Conservation (phyloP, 2,329 filamentous ascomycete genomes). For the Talaromyces marneffei region DNA sequence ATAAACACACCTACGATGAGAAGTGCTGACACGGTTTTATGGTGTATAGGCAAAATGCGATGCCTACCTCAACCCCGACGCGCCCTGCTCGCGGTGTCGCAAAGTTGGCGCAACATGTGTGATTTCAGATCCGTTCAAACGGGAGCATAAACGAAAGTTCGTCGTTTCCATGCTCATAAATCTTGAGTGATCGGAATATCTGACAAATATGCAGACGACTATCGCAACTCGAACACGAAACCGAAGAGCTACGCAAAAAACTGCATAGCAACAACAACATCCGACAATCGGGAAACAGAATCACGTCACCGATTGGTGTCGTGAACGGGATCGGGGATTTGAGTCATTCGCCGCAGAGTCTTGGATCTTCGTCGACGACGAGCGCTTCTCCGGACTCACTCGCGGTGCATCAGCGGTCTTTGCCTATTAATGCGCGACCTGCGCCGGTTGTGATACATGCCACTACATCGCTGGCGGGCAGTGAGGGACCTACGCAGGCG, state of each 20-base stretch:
- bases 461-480: background rate
- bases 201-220: constrained; percentile 25
- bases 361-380: constrained; percentile 16
- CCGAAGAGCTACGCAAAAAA: constrained; percentile 32
- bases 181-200: background rate
- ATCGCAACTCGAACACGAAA: constrained; percentile 35
- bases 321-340: constrained; percentile 30
- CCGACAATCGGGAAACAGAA: constrained; percentile 5
- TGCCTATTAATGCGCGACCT: constrained; percentile 18
- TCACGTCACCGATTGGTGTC: constrained; percentile 24
- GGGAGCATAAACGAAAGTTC: constrained; percentile 40
- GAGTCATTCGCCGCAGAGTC: constrained; percentile 20
- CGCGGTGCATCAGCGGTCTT: constrained; percentile 18
- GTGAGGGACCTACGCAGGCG: constrained; percentile 22
- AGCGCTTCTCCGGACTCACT: constrained; percentile 20
- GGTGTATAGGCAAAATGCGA: constrained; percentile 34
- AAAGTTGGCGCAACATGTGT: constrained; percentile 33
- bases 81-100: constrained; percentile 35
- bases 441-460: constrained; percentile 4
- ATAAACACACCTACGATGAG: background rate
- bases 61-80: constrained; percentile 30
- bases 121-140: constrained; percentile 39
- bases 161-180: constrained; percentile 6
- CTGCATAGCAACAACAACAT: constrained; percentile 24
- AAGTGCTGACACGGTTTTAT: background rate